Conservation (phyloP, 2,329 filamentous ascomycete genomes). For the Scedosporium dehoogii region DNA sequence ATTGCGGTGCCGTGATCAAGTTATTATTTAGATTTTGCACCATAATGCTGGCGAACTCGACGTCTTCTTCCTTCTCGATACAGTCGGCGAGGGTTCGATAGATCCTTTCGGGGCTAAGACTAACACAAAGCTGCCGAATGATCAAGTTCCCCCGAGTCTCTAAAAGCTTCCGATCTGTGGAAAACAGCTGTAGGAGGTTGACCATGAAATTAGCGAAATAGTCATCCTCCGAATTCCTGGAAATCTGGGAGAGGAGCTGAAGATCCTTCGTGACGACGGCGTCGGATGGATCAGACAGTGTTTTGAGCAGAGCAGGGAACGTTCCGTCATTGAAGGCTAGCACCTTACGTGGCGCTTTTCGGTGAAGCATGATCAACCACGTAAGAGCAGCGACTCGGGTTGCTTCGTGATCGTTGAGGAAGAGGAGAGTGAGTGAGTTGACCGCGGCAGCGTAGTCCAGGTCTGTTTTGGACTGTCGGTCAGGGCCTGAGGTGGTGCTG, state of each 20-base stretch:
- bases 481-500: slow-evolving; percentile 8
- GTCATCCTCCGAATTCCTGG: slow-evolving; percentile 89
- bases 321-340: slow-evolving; percentile 95
- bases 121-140: slow-evolving; percentile 88
- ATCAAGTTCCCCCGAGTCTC: slow-evolving; percentile 94
- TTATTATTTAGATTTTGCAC: slow-evolving; percentile 99
- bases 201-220: slow-evolving; percentile 99
- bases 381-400: slow-evolving; percentile 88
- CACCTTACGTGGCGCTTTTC: slow-evolving; percentile 87
- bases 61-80: slow-evolving; percentile 93
- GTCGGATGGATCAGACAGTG: slow-evolving; percentile 87
- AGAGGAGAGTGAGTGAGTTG: slow-evolving; percentile 82
- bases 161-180: slow-evolving; percentile 80
- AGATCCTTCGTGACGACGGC: slow-evolving; percentile 92
- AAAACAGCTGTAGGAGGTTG: slow-evolving; percentile 88
- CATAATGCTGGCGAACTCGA: slow-evolving; percentile 99
- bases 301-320: slow-evolving; percentile 92
- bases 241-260: slow-evolving; percentile 90
- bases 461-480: slow-evolving; percentile 47
- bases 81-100: slow-evolving; percentile 94
- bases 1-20: slow-evolving; percentile 89
- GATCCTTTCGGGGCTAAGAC: slow-evolving; percentile 85
- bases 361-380: slow-evolving; percentile 96
- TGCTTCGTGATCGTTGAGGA: slow-evolving; percentile 93
- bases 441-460: slow-evolving; percentile 96